Evolutionary conservation across 176 grass and related monocot genomes (phyloP), one percentile per base, ranked within the genome.

Genomic region (Calamus simplicifolius): DNA sequence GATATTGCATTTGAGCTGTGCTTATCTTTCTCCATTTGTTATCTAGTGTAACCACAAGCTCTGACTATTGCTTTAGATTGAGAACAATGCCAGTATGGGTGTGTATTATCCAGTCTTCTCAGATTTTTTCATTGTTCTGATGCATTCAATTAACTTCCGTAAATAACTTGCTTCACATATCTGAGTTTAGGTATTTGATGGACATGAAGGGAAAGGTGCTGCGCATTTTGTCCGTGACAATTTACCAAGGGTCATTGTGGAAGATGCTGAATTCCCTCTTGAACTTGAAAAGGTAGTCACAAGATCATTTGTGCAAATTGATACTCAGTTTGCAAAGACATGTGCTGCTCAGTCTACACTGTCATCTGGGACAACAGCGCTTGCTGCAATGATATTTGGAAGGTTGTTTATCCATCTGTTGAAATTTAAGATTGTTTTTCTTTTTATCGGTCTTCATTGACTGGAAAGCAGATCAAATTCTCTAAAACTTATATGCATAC

Each of bases 351-450:
- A 71, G 12, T 16, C 61, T 48, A 59, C 54, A 18, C 75, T 83
- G 10, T 75, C 93, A 68, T 98, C 88, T 58, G 93, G 87, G 75
- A 98, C 93, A 25, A 98, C 93, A 0, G 93, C 84, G 19, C 81
- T 98, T 15, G 81, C 84, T 26, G 84, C 93, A 61, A 92, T 98
- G 88, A 89, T 92, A 70, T 85, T 92, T 65, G 93, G 93, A 79
- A 91, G 93, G 93, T 95, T 43, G 35, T 12, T 2, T 43, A 12
- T 43, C 12, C 35, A 43, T 43, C 31, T 13, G 12, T 43, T 43
- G 35, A 43, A 43, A 43, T 10, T 43, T 27, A 0, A 19, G 27
- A 51, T 15, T 10, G 18, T 56, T 18, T 25, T 19, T 59, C 52
- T 6, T 23, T 14, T 3, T 63, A 18, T 18, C 8, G 29, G 30